These are phyloP conservation scores for Fusarium marasasianum DNA, from an alignment of 2,329 filamentous ascomycete species.

Conservation along the genomic window DNA sequence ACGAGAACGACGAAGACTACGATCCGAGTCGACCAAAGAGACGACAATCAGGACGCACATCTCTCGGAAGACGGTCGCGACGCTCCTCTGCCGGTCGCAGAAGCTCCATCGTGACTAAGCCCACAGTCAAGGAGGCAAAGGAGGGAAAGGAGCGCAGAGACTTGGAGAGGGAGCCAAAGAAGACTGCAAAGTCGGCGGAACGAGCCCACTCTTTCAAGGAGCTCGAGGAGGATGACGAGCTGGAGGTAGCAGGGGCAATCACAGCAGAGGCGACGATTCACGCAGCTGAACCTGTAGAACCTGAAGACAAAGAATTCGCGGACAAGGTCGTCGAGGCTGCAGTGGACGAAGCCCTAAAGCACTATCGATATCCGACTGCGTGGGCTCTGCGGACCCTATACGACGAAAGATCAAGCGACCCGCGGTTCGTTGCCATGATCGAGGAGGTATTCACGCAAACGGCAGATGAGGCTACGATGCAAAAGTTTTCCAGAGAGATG, in stretches of 20 bases:
- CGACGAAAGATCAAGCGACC: conserved; percentile 63
- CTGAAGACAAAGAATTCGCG: conserved; percentile 54
- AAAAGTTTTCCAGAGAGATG: conserved; percentile 62
- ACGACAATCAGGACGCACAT: conserved; percentile 48
- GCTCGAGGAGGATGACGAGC: conserved; percentile 16
- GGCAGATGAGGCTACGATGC: conserved; percentile 61
- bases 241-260: conserved; percentile 4
- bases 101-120: conserved; percentile 37
- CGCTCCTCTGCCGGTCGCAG: conserved; percentile 37
- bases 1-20: conserved; percentile 57
- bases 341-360: conserved; percentile 66
- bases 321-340: conserved; percentile 65
- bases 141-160: conserved; percentile 25
- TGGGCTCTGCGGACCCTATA: conserved; percentile 69
- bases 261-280: conserved; percentile 30
- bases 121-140: conserved; percentile 28
- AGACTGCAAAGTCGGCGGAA: neutral
- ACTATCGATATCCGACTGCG: conserved; percentile 68
- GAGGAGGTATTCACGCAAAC: conserved; percentile 67
- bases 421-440: conserved; percentile 64
- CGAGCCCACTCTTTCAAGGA: conserved; percentile 16
- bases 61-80: conserved; percentile 43
- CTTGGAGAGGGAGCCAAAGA: conserved; percentile 15
- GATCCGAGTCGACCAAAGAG: conserved; percentile 51
- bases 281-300: conserved; percentile 34